phyloP scores from a whole-genome alignment of 1,139 yeast genomes.

The Suhomyces anneliseae region DNA sequence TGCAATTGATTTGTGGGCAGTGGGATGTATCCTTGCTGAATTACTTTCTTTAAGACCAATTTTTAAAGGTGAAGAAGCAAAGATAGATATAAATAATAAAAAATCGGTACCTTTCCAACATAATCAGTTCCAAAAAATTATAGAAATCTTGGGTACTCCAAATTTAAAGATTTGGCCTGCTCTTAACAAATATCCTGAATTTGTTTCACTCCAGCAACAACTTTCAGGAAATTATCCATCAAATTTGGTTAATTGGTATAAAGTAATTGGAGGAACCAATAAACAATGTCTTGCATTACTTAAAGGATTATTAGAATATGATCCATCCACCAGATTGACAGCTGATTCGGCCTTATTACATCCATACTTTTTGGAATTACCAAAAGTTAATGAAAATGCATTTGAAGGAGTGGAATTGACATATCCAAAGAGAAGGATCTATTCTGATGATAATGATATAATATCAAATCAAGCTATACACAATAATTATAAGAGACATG shows the following conservation, averaged over 20 bases:
- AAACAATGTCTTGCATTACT: slow-evolving; percentile 67
- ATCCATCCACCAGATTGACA: slow-evolving; percentile 71
- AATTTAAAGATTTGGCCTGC: slow-evolving; percentile 74
- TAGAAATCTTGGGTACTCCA: slow-evolving; percentile 92
- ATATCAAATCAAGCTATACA: slow-evolving; percentile 25
- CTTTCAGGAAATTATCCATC: slow-evolving; percentile 57
- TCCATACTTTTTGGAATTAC: slow-evolving; percentile 68
- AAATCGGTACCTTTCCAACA: slow-evolving; percentile 92
- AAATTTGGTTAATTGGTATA: slow-evolving; percentile 81
- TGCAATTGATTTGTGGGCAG: slow-evolving; percentile 95
- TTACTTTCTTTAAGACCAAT: slow-evolving; percentile 84
- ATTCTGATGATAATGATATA: slow-evolving; percentile 76
- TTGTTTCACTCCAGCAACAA: slow-evolving; percentile 56
- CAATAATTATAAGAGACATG: slow-evolving; percentile 25
- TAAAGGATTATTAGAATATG: slow-evolving; percentile 67
- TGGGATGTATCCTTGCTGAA: slow-evolving; percentile 95
- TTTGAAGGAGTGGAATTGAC: slow-evolving; percentile 63
- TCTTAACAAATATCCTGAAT: slow-evolving; percentile 81
- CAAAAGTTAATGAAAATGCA: slow-evolving; percentile 68
- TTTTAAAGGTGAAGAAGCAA: slow-evolving; percentile 97
- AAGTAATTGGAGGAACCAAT: slow-evolving; percentile 72
- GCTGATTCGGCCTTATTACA: slow-evolving; percentile 77
- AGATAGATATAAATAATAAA: slow-evolving; percentile 76
- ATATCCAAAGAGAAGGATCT: slow-evolving; percentile 73
- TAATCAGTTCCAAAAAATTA: slow-evolving; percentile 84